phyloP scores from a whole-genome alignment of 441 rosid species.

The Syzygium malaccense region DNA sequence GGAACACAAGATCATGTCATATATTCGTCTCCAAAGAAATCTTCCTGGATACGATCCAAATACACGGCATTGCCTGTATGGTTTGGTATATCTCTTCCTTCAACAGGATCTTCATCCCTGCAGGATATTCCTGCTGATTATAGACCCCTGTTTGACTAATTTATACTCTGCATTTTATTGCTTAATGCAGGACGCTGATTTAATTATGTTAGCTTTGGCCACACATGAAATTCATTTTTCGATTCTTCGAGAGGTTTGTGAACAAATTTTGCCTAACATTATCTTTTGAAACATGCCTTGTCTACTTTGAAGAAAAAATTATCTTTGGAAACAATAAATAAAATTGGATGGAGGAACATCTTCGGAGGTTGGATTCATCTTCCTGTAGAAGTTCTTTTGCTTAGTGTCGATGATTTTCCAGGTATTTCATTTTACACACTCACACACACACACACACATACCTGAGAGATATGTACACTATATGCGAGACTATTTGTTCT shows the following conservation, averaged over 20 bases:
- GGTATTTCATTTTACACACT: neutral
- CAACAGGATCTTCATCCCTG: neutral
- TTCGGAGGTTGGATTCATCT: neutral
- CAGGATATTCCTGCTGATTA: neutral
- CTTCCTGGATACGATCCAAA: conserved; percentile 91
- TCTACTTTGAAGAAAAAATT: neutral
- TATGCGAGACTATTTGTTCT: neutral
- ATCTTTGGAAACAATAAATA: neutral
- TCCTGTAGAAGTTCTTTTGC: neutral
- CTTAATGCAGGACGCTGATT: conserved; percentile 80
- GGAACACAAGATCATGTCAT: conserved; percentile 95
- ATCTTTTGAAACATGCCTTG: neutral
- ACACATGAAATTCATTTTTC: conserved; percentile 97
- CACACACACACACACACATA: neutral
- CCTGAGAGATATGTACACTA: neutral
- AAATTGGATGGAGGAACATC: neutral
- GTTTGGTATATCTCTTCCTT: conserved; percentile 65
- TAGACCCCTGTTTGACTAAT: neutral
- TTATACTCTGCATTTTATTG: conserved; percentile 11
- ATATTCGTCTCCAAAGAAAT: conserved; percentile 91
- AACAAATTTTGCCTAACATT: neutral
- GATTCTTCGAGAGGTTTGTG: conserved; percentile 89
- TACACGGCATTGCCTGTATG: conserved; percentile 89
- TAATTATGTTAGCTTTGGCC: conserved; percentile 96
- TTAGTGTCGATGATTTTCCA: neutral